Evolutionary conservation across 495 filamentous ascomycete genomes (phyloP).

Genomic region (Podospora bellae-mahoneyi): DNA sequence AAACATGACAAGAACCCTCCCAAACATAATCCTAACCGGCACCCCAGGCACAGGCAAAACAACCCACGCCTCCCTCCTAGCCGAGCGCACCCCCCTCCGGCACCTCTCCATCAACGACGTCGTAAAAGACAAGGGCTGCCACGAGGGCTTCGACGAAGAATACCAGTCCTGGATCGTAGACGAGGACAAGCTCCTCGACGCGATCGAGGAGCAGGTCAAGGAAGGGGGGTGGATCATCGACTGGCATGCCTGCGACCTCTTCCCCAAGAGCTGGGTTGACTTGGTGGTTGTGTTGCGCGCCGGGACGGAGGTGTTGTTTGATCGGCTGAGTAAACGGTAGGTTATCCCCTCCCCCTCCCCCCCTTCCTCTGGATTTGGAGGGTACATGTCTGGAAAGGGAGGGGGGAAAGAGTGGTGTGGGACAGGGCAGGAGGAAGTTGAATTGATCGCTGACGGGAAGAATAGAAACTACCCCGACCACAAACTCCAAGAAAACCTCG

Average conservation of each 20-base stretch:
- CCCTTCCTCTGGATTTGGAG: neutral
- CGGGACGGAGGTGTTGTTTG: slow-evolving; percentile 74
- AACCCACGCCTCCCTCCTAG: slow-evolving; percentile 76
- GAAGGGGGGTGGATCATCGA: slow-evolving; percentile 88
- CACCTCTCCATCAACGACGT: slow-evolving; percentile 88
- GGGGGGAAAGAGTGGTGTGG: neutral
- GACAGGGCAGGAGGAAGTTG: too few relatives aligned
- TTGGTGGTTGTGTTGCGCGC: slow-evolving; percentile 88
- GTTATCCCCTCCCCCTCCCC: slow-evolving; percentile 9
- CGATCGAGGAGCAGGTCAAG: slow-evolving; percentile 77
- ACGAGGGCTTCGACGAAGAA: slow-evolving; percentile 82
- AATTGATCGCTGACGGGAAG: neutral
- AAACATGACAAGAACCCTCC: slow-evolving; percentile 53
- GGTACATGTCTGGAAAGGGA: too few relatives aligned
- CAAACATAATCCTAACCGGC: slow-evolving; percentile 93
- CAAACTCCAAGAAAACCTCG: slow-evolving; percentile 94
- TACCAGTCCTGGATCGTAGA: slow-evolving; percentile 89
- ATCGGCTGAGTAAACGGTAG: slow-evolving; percentile 72
- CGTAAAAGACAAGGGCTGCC: slow-evolving; percentile 78
- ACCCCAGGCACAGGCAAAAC: slow-evolving; percentile 96
- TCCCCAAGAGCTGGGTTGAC: slow-evolving; percentile 91
- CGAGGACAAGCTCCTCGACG: slow-evolving; percentile 93
- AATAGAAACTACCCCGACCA: slow-evolving; percentile 69
- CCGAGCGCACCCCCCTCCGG: slow-evolving; percentile 57
- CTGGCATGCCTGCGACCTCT: slow-evolving; percentile 97